Evolutionary conservation across 441 rosid species (phyloP).

Genomic region (Lepidium campestre): DNA sequence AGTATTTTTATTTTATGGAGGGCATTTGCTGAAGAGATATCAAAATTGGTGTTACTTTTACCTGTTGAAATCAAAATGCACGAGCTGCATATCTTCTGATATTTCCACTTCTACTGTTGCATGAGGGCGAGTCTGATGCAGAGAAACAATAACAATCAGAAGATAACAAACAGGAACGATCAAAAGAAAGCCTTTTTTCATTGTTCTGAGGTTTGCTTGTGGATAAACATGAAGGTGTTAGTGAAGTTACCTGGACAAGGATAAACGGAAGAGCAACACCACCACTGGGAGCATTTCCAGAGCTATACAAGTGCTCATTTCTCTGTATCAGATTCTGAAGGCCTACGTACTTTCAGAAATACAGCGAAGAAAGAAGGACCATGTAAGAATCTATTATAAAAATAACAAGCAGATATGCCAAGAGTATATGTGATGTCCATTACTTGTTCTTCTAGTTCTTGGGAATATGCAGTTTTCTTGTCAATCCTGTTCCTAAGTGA

Average conservation of each 20-base stretch:
- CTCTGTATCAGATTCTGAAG: constrained; percentile 81
- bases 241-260: constrained; percentile 79
- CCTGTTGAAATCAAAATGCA: constrained; percentile 99
- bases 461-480: constrained; percentile 82
- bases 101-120: constrained; percentile 99
- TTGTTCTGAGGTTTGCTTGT: not conserved
- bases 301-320: constrained; percentile 74
- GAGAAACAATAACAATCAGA: not conserved
- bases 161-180: not conserved
- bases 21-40: not conserved
- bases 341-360: constrained; percentile 59
- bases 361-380: constrained; percentile 3
- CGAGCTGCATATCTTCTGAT: constrained; percentile 99
- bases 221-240: not conserved
- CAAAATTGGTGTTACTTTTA: constrained; percentile 8
- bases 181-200: not conserved
- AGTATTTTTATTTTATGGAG: not conserved
- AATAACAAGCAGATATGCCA: not conserved
- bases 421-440: constrained; percentile 4
- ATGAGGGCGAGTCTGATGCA: constrained; percentile 83
- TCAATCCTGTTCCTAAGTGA: constrained; percentile 72
- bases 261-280: constrained; percentile 96
- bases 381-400: constrained; percentile 19
- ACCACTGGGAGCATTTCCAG: constrained; percentile 81
- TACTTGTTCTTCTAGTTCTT: constrained; percentile 95